Conservation (phyloP, 1,284 basidiomycete genomes). For the Moesziomyces sp. region DNA sequence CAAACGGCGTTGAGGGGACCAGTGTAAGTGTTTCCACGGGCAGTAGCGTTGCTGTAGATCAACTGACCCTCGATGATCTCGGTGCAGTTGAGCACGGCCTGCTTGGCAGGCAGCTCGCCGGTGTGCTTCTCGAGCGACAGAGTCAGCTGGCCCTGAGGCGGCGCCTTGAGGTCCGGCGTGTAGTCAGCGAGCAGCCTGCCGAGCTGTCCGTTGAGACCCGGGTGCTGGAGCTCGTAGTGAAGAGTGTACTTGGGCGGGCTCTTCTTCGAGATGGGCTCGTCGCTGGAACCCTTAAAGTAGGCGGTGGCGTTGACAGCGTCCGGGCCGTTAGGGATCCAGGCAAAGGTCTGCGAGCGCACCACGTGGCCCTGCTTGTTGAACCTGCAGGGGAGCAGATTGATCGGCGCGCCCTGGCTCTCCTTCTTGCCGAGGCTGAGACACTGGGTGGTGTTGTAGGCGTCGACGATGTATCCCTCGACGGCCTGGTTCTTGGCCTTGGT, state of each 20-base stretch:
- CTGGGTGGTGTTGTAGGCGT: neutral
- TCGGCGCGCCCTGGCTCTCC: neutral
- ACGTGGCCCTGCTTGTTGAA: neutral
- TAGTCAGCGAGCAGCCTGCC: neutral
- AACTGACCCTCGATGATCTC: neutral
- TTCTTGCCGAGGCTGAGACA: neutral
- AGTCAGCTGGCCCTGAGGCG: neutral
- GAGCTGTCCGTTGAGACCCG: neutral
- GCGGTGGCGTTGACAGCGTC: neutral
- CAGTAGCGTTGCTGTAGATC: neutral
- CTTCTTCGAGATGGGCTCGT: neutral
- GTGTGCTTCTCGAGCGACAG: neutral
- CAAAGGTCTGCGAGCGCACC: neutral
- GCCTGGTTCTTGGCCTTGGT: neutral
- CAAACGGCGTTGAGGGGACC: neutral
- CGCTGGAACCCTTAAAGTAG: neutral
- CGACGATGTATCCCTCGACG: neutral
- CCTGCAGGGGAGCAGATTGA: neutral
- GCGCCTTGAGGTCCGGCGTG: neutral
- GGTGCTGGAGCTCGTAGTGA: neutral
- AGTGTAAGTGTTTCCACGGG: neutral
- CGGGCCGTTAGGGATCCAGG: neutral
- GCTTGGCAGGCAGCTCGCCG: neutral
- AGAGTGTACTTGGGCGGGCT: neutral
- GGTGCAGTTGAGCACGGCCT: neutral